These are phyloP conservation scores for Wickerhamomyces bisporus DNA, from an alignment of 805 yeast species.

Conservation along the genomic window DNA sequence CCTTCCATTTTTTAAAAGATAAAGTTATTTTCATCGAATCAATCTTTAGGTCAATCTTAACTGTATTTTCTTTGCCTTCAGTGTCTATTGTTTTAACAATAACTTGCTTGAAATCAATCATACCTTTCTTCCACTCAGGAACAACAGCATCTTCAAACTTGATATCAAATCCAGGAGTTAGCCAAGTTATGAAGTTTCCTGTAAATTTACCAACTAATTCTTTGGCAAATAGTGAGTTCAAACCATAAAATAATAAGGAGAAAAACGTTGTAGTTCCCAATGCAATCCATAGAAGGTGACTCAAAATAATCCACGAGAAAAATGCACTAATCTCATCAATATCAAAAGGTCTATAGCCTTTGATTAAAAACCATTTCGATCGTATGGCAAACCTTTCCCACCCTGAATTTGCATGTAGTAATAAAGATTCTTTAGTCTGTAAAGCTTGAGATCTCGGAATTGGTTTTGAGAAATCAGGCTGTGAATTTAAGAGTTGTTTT, in stretches of 20 bases:
- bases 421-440: constrained; percentile 14
- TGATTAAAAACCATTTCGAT: constrained; percentile 72
- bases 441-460: constrained; percentile 2
- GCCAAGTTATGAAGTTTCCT: constrained; percentile 69
- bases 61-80: constrained; percentile 71
- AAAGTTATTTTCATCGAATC: constrained; percentile 77
- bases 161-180: constrained; percentile 71
- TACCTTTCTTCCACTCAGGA: constrained; percentile 88
- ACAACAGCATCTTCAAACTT: constrained; percentile 86
- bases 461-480: background rate
- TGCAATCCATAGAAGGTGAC: constrained; percentile 73
- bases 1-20: constrained; percentile 79
- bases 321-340: constrained; percentile 84
- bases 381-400: constrained; percentile 44
- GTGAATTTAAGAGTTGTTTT: background rate
- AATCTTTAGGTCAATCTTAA: constrained; percentile 73
- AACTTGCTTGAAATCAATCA: constrained; percentile 74
- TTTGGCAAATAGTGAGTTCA: constrained; percentile 80
- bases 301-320: constrained; percentile 85
- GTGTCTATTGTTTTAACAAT: constrained; percentile 58
- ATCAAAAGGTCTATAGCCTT: constrained; percentile 78
- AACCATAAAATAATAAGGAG: constrained; percentile 65
- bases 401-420: constrained; percentile 14
- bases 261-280: constrained; percentile 90
- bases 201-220: constrained; percentile 77